Conservation (phyloP, 352 stramenopile species). For the Phytophthora meadii region DNA sequence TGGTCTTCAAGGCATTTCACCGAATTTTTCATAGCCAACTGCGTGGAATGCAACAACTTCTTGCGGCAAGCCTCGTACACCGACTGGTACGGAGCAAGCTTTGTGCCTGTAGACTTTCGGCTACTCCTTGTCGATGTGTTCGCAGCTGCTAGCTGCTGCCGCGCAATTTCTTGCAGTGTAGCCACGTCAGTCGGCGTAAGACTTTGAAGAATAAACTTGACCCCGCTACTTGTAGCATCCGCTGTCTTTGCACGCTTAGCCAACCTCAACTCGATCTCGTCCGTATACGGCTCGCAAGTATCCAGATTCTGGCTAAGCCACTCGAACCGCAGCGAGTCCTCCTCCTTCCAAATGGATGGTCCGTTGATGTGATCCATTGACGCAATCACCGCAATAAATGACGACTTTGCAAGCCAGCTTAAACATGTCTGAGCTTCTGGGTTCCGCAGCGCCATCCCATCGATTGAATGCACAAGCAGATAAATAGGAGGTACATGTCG, state of each 20-base stretch:
- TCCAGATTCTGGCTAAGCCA: conserved; percentile 58
- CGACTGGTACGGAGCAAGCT: conserved; percentile 47
- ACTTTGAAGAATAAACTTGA: conserved; percentile 74
- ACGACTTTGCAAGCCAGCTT: conserved; percentile 52
- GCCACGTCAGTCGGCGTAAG: conserved; percentile 64
- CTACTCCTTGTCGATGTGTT: conserved; percentile 6
- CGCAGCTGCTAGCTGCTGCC: conserved; percentile 40
- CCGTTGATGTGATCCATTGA: conserved; percentile 69
- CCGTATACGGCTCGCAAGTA: conserved; percentile 52
- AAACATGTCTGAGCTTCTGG: conserved; percentile 56
- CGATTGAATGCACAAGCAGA: conserved; percentile 64
- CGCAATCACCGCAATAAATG: conserved; percentile 53
- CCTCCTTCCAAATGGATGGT: conserved; percentile 61
- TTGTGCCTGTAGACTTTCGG: conserved; percentile 19
- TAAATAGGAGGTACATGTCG: conserved; percentile 36
- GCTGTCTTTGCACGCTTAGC: conserved; percentile 34
- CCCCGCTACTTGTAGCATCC: conserved; percentile 46
- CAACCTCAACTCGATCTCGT: conserved; percentile 51
- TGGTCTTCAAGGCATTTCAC: conserved; percentile 70
- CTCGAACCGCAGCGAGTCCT: conserved; percentile 56
- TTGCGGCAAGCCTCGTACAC: conserved; percentile 61
- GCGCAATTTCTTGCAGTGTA: conserved; percentile 52
- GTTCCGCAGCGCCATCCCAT: conserved; percentile 52
- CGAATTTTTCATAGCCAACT: conserved; percentile 70
- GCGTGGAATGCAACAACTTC: conserved; percentile 56